These are phyloP conservation scores for Suillus plorans DNA, from an alignment of 768 basidiomycete species.

Conservation along the genomic window DNA sequence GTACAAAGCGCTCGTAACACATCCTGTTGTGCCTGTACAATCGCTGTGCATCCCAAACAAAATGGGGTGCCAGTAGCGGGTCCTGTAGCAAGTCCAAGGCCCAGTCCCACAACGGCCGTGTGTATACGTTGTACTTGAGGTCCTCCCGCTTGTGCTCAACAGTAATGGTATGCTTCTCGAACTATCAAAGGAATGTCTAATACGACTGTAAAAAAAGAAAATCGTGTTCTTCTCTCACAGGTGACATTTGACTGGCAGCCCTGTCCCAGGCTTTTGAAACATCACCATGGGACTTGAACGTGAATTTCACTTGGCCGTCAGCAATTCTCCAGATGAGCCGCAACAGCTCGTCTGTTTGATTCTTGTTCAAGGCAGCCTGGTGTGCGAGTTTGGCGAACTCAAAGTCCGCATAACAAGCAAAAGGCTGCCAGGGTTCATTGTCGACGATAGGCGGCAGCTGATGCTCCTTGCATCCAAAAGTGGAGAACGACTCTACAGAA, in stretches of 20 bases:
- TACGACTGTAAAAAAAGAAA: constrained; percentile 1
- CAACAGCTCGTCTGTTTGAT: constrained; percentile 10
- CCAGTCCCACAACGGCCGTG: constrained; percentile 11
- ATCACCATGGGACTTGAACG: background rate
- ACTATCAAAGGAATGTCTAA: background rate
- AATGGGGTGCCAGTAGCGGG: constrained; percentile 11
- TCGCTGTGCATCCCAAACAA: constrained; percentile 33
- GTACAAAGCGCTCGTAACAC: constrained; percentile 25
- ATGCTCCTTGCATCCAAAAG: no score
- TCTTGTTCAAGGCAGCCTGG: constrained; percentile 6
- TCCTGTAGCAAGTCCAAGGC: constrained; percentile 8
- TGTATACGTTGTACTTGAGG: background rate
- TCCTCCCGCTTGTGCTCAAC: background rate
- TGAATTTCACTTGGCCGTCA: constrained; percentile 4
- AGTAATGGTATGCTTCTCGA: background rate
- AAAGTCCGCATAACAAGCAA: constrained; percentile 6
- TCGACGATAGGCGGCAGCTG: no score
- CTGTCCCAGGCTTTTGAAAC: constrained; percentile 6
- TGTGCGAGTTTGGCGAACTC: constrained; percentile 10
- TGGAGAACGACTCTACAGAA: no score
- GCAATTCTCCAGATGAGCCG: constrained; percentile 1
- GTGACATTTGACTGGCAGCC: background rate
- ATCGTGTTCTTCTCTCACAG: constrained; percentile 4
- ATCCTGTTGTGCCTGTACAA: constrained; percentile 28
- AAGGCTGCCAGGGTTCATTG: no score